These are phyloP conservation scores for Pythium pyrilobum DNA, from an alignment of 352 stramenopile genomes.

Conservation along the genomic window DNA sequence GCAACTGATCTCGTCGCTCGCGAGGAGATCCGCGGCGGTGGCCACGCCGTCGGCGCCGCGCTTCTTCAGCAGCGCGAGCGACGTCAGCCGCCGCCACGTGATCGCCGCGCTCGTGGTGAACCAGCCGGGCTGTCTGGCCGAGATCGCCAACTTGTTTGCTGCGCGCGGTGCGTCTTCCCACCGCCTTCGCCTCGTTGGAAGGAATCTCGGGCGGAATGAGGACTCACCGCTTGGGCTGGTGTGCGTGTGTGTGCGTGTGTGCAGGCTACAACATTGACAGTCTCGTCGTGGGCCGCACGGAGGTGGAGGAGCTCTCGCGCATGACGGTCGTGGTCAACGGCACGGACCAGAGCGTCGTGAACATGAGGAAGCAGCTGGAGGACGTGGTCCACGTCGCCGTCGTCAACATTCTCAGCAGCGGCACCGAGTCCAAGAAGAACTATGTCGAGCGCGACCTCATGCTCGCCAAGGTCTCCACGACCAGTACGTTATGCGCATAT, in stretches of 20 bases:
- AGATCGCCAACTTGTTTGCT: constrained; percentile 85
- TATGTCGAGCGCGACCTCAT: constrained; percentile 86
- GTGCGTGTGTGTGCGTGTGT: not conserved
- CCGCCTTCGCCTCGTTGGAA: no score
- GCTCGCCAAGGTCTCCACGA: constrained; percentile 82
- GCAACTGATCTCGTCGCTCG: constrained; percentile 13
- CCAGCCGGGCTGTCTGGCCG: constrained; percentile 75
- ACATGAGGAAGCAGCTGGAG: constrained; percentile 88
- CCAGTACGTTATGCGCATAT: constrained; percentile 31
- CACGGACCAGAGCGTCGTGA: constrained; percentile 72
- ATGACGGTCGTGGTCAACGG: constrained; percentile 85
- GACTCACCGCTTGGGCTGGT: no score
- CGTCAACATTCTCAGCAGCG: constrained; percentile 80
- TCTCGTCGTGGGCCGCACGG: constrained; percentile 78
- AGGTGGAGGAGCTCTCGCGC: constrained; percentile 80
- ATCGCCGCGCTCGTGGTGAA: constrained; percentile 84
- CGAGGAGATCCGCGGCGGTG: constrained; percentile 6
- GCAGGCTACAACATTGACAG: constrained; percentile 86
- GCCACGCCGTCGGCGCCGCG: constrained; percentile 13
- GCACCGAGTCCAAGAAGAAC: constrained; percentile 59
- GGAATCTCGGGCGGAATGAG: no score
- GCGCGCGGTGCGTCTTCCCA: constrained; percentile 53
- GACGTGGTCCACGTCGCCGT: constrained; percentile 84
- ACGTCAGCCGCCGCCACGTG: constrained; percentile 63
- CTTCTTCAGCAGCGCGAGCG: constrained; percentile 22